Conservation (phyloP, 148 eudicot genomes). For the Rhododendron ferrugineum region DNA sequence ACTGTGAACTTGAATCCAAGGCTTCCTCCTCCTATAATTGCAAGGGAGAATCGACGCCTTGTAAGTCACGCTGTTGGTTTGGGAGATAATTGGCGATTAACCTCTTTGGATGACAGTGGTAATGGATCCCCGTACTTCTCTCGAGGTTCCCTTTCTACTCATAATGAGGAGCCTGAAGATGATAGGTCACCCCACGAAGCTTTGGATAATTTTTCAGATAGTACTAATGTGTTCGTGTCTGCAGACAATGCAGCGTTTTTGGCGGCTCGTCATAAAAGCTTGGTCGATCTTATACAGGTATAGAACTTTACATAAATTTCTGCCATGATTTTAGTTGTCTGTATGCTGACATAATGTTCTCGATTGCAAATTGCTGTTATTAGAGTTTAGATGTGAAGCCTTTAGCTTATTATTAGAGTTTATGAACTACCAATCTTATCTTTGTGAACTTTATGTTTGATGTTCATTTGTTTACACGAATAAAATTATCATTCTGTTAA, state of each 20-base stretch:
- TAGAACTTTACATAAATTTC: background rate
- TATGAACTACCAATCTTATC: background rate
- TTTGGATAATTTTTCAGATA: constrained; percentile 37
- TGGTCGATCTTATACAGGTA: constrained; percentile 54
- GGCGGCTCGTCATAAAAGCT: constrained; percentile 33
- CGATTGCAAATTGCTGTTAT: background rate
- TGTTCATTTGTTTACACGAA: background rate
- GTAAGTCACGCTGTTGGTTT: constrained; percentile 12
- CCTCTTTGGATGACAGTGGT: constrained; percentile 49
- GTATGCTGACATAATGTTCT: background rate
- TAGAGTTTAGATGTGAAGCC: background rate
- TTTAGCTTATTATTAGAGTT: background rate
- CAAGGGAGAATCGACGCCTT: constrained; percentile 30
- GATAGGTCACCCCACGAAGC: constrained; percentile 51
- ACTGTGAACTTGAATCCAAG: constrained; percentile 42
- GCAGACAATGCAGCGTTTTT: constrained; percentile 29
- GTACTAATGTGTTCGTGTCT: constrained; percentile 22
- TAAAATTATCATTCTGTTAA: background rate
- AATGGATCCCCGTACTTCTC: constrained; percentile 35
- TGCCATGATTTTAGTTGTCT: background rate
- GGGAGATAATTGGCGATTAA: constrained; percentile 36
- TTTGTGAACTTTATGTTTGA: background rate
- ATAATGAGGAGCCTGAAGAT: constrained; percentile 80
- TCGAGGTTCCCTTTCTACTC: constrained; percentile 64
- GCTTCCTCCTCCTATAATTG: constrained; percentile 39